These are phyloP conservation scores for Coccomyxa sp. DNA, from an alignment of 139 green algal genomes.

Conservation along the genomic window DNA sequence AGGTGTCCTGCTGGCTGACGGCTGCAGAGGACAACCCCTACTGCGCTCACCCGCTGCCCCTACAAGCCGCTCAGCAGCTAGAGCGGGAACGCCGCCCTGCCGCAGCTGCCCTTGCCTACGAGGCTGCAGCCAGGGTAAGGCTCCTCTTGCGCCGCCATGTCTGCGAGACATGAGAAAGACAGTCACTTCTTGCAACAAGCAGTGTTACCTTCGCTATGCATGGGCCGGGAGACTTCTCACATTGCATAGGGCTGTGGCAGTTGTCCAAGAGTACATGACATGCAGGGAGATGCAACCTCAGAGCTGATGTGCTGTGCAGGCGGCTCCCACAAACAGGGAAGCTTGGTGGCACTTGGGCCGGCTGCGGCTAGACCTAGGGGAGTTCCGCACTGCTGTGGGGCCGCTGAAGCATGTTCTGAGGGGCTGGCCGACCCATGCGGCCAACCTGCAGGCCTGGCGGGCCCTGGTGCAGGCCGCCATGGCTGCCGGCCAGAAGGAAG, in stretches of 20 bases:
- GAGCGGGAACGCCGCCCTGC: neutral
- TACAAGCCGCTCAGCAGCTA: neutral
- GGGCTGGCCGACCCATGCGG: neutral
- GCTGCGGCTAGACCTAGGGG: neutral
- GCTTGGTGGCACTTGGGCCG: neutral
- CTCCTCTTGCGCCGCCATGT: neutral
- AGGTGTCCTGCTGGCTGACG: neutral
- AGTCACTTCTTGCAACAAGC: too few relatives aligned
- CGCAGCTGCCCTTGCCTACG: neutral
- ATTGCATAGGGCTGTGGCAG: too few relatives aligned
- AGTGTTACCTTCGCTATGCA: too few relatives aligned
- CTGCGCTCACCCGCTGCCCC: neutral
- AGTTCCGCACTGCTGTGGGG: neutral
- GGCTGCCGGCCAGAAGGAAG: neutral
- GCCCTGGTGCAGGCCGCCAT: neutral
- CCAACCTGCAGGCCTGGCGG: neutral
- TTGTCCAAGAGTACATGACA: neutral
- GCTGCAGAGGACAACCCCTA: neutral
- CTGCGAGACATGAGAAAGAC: too few relatives aligned
- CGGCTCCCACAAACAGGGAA: neutral
- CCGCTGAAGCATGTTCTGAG: neutral
- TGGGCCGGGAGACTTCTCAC: too few relatives aligned
- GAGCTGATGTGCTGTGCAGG: too few relatives aligned
- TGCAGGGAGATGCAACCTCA: neutral
- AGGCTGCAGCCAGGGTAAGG: neutral